Evolutionary conservation across 768 basidiomycete genomes (phyloP), one percentile per base, ranked within the genome.

Genomic region (Sporobolomyces roseus): DNA sequence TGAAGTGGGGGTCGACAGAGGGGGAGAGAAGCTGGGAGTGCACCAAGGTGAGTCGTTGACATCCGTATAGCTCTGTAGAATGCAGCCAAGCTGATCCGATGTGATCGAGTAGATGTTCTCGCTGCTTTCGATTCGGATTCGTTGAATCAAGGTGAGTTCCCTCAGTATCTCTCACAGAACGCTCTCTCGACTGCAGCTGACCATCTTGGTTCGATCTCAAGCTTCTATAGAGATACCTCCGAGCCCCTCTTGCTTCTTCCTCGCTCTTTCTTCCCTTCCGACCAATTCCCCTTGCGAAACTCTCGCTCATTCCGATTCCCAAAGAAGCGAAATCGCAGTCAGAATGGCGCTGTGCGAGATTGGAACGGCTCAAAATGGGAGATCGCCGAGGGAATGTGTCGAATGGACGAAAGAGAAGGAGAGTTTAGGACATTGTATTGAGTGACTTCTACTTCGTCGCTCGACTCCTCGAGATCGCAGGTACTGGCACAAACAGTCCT

Each of bases 221-320:
- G 38, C 17, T 9, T 9, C 38, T 41, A 17, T 41, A 17, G 38
- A 41, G 29, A 14, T 50, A 0, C 49, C 49, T 0, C 29, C 36
- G n/a, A 32, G 48, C 12, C 64, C 64, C 7, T 65, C 64, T 1
- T 65, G 64, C 58, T 65, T 65, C 50, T 65, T 59, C 56, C 64
- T 59, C 48, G 46, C 64, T 21, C 56, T 65, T 17, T 21, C 35
- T 14, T 30, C 56, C 0, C 56, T 65, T 25, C 56, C 64, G 0
- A 50, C 56, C 1, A 32, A n/a, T n/a, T 29, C 50, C 4, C 64
- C 64, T 21, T 65, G 64, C 58, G 56, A 59, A 38, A 19, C 64
- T 27, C 64, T 65, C 56, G 56, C 64, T 25, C 64, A 51, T 10
- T 65, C 64, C 29, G 64, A 65, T 38, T 21, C 56, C 16, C 27